Conservation (phyloP, 1,139 yeast species). For the Pichiaceae sp. region DNA sequence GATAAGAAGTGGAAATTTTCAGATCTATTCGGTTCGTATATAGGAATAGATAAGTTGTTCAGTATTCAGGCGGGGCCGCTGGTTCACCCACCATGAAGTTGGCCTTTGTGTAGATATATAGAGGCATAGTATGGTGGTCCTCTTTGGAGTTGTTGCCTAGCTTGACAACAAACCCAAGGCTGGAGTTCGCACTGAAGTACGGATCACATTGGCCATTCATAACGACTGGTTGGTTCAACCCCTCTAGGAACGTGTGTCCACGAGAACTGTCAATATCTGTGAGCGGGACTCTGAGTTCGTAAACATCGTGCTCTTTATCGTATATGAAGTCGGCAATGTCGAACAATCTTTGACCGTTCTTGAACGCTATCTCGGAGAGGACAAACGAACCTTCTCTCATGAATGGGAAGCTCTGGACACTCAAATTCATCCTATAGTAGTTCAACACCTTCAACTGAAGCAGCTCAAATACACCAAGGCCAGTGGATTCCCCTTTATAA, state of each 20-base stretch:
- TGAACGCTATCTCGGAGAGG: neutral
- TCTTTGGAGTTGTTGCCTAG: neutral
- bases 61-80: neutral
- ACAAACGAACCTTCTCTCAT: neutral
- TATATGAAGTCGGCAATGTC: constrained; percentile 1
- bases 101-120: neutral
- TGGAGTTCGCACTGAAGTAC: neutral
- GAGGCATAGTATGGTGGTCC: neutral
- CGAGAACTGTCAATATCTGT: neutral
- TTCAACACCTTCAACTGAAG: neutral
- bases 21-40: neutral
- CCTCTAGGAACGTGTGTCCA: neutral
- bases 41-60: neutral
- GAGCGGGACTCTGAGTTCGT: neutral
- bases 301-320: constrained; percentile 1
- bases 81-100: neutral
- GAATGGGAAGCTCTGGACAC: neutral
- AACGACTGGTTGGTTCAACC: constrained; percentile 1
- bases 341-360: neutral
- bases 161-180: neutral
- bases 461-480: constrained; percentile 6
- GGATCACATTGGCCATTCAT: neutral
- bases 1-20: neutral
- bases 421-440: neutral
- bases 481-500: constrained; percentile 3